Evolutionary conservation across 1,284 basidiomycete genomes (phyloP), one percentile per base, ranked within the genome.

Genomic region (Prillingera fragicola): DNA sequence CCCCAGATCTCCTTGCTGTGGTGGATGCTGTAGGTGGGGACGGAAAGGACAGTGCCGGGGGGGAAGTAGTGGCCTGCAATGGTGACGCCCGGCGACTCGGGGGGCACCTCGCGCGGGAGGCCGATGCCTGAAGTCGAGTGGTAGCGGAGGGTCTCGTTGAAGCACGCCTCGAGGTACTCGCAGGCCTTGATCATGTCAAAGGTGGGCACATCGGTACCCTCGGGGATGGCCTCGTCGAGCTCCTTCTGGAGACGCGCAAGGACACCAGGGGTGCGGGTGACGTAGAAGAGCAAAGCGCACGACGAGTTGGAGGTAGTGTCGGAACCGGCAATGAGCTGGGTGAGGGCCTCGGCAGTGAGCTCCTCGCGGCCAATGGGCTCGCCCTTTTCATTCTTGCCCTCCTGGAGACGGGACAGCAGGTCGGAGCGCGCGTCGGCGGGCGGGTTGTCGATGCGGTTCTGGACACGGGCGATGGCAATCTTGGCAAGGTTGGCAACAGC

Each of bases 291-390:
- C 59, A 92, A 87, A 8, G 85, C 87, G 55, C 85, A 87, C 3
- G 84, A 84, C 17, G 86, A 87, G 71, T 87, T 88, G 40, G 86
- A 87, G 2, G 85, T 52, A 3, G 51, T 52, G 51, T 52, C 51
- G 4, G 51, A 52, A 3, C 85, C 86, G 23, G 87, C 88, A 54
- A 91, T 88, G 17, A 91, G 77, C 54, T 90, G 82, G 2, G 87
- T 90, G 31, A 87, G 71, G 17, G 84, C 87, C 70, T 92, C 88
- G 1, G 87, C 87, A 2, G 87, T 92, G 50, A 92, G 73, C 64
- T 92, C 88, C 51, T 52, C 46, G 46, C 46, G 51, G 33, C 28
- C 40, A 23, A 52, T 48, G 23, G 51, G 46, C 60, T 80, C 79
- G 13, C 88, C 88, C 18, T 82, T 77, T 41, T 82, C 81, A 62